Percentiles rank a stretch among this genome's conserved stretches.
phyloP scores from a whole-genome alignment of 2,329 filamentous ascomycete species.

The Pezicula neosporulosa region DNA sequence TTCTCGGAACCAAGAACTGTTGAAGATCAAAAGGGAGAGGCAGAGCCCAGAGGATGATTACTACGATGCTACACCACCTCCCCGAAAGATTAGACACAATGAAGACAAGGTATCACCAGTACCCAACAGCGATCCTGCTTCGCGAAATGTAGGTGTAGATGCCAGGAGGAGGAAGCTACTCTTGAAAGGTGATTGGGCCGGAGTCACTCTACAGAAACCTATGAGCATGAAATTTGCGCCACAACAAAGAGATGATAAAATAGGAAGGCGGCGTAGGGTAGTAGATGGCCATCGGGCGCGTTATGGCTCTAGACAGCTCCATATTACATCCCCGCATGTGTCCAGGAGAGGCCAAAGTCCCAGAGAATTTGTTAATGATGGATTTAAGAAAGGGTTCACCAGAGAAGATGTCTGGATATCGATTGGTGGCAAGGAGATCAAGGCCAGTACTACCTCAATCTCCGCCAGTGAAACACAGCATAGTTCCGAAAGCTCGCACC shows the following conservation, averaged over 20 bases:
- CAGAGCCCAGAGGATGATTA: slow-evolving; percentile 14
- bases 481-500: slow-evolving; percentile 1
- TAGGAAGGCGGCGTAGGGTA: slow-evolving; percentile 24
- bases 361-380: neutral
- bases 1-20: too few species aligned
- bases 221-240: slow-evolving; percentile 16
- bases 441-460: slow-evolving; percentile 22
- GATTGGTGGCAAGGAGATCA: slow-evolving; percentile 21
- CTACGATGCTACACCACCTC: slow-evolving; percentile 20
- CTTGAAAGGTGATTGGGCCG: slow-evolving; percentile 25
- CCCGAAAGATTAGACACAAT: slow-evolving; percentile 8
- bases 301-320: slow-evolving; percentile 14
- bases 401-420: slow-evolving; percentile 23
- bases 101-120: neutral
- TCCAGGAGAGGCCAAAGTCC: neutral
- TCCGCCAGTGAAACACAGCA: slow-evolving; percentile 3
- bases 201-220: slow-evolving; percentile 20
- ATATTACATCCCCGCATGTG: slow-evolving; percentile 13
- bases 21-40: too few species aligned
- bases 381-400: neutral
- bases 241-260: slow-evolving; percentile 13
- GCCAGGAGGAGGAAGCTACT: slow-evolving; percentile 23
- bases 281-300: slow-evolving; percentile 16
- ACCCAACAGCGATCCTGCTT: too few species aligned
- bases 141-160: slow-evolving; percentile 10